phyloP scores from a whole-genome alignment of 148 eudicot genomes.

The Mesembryanthemum crystallinum region DNA sequence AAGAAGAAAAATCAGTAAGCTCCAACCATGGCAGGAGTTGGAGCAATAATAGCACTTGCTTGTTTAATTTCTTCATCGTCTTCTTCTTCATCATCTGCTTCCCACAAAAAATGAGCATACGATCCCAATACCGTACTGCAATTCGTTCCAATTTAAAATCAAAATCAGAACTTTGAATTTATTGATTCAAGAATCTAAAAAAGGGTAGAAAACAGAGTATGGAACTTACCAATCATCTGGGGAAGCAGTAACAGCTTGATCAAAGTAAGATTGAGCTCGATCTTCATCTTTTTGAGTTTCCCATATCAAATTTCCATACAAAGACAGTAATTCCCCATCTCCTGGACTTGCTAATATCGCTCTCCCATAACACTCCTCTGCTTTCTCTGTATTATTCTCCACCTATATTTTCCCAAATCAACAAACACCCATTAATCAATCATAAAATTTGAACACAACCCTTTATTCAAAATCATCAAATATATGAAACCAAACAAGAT shows the following conservation, averaged over 20 bases:
- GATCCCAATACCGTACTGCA: constrained; percentile 63
- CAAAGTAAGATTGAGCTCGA: constrained; percentile 62
- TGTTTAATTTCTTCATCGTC: constrained; percentile 20
- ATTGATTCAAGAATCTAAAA: not conserved
- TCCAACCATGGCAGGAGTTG: constrained; percentile 19
- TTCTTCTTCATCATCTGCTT: constrained; percentile 60
- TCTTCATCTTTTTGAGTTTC: constrained; percentile 52
- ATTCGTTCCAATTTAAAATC: not conserved
- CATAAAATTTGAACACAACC: not conserved
- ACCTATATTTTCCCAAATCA: constrained; percentile 37
- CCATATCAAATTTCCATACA: constrained; percentile 73
- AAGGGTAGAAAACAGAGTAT: not conserved
- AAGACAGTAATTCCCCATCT: constrained; percentile 65
- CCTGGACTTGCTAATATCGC: constrained; percentile 73
- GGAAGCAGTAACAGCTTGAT: constrained; percentile 62
- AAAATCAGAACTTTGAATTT: not conserved
- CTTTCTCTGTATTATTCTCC: constrained; percentile 51
- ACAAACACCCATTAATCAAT: not conserved
- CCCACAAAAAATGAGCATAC: constrained; percentile 81
- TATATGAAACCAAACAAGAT: not conserved
- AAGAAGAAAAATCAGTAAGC: constrained; percentile 1
- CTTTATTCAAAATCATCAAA: not conserved
- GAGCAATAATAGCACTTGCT: not conserved
- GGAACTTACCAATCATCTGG: constrained; percentile 61
- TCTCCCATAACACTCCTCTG: constrained; percentile 78